A percentile compares a stretch with the other conserved stretches of the same genome.
Evolutionary conservation across 176 grass and related monocot genomes (phyloP).

Genomic region (Rhynchospora breviuscula): DNA sequence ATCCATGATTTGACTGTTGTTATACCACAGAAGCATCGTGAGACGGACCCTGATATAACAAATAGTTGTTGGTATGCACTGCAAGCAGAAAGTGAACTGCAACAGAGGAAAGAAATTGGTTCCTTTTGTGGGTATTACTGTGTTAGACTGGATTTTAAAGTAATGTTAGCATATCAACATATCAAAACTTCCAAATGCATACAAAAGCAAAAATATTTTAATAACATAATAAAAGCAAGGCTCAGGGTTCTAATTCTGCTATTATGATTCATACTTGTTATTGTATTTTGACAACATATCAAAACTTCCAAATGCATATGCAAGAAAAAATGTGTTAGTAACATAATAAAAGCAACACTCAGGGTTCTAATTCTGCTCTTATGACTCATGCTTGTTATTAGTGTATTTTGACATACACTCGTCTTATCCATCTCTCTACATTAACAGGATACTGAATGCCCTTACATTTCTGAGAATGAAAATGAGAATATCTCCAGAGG

Average conservation of each 20-base stretch:
- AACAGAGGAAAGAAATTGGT: neutral
- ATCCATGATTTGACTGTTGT: neutral
- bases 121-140: neutral
- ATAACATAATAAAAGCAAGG: neutral
- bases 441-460: conserved; percentile 63
- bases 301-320: neutral
- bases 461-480: conserved; percentile 70
- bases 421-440: neutral
- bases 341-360: neutral
- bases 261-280: too few species aligned
- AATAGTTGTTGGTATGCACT: neutral
- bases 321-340: neutral
- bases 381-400: neutral
- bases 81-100: neutral
- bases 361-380: neutral
- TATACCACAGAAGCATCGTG: neutral
- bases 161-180: neutral
- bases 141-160: neutral
- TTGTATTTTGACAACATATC: neutral
- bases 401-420: neutral
- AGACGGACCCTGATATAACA: neutral
- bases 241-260: neutral
- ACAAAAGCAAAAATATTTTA: neutral
- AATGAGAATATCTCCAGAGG: conserved; percentile 38
- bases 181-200: neutral